Percentiles rank a stretch among this genome's conserved stretches.
Evolutionary conservation across 768 basidiomycete genomes (phyloP).

Genomic region (Rhizopogon vinicolor): DNA sequence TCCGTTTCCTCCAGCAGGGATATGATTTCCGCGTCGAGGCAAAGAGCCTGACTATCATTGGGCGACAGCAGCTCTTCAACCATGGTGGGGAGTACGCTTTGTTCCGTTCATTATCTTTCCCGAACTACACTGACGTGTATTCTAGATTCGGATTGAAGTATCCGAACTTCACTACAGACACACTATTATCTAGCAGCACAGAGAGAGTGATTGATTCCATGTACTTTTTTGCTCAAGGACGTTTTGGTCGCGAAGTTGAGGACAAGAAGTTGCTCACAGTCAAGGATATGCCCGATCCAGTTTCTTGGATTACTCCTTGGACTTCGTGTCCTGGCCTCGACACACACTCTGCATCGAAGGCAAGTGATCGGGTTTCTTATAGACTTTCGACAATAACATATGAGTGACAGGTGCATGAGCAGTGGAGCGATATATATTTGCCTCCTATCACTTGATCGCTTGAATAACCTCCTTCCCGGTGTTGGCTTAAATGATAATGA

Average conservation of each 20-base stretch:
- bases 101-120: background rate
- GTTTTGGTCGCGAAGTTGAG: conserved; percentile 29
- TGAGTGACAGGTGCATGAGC: conserved; percentile 11
- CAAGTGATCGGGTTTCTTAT: background rate
- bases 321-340: conserved; percentile 25
- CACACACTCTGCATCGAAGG: conserved; percentile 4
- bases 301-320: conserved; percentile 39
- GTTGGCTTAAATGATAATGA: conserved; percentile 29
- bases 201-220: conserved; percentile 34
- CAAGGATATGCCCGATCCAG: conserved; percentile 28
- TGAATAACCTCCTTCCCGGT: conserved; percentile 29
- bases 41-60: conserved; percentile 33
- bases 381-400: background rate
- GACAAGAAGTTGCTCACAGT: conserved; percentile 25
- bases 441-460: conserved; percentile 29
- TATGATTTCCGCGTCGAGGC: conserved; percentile 29
- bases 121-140: background rate
- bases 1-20: conserved; percentile 34
- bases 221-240: conserved; percentile 35
- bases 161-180: conserved; percentile 15
- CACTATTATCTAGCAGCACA: conserved; percentile 9
- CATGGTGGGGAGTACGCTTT: conserved; percentile 32
- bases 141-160: conserved; percentile 18
- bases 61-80: conserved; percentile 34
- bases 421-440: conserved; percentile 32